Conservation (phyloP, 208 protist genomes). For the Blastocrithidia nonstop region DNA sequence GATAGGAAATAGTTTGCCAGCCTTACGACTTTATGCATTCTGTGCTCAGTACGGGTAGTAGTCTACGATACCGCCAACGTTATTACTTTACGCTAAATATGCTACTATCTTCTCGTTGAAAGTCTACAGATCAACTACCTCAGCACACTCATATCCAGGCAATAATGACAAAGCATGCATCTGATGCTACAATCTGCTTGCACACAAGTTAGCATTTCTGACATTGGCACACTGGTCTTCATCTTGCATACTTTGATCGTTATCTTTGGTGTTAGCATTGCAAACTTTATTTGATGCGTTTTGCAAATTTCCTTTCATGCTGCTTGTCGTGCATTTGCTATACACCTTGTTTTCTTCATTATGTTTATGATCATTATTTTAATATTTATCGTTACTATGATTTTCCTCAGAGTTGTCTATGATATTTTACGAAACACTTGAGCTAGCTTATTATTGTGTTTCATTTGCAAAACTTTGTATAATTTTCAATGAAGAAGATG, state of each 20-base stretch:
- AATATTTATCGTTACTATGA: background rate
- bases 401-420: background rate
- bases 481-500: constrained; percentile 23
- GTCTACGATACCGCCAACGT: constrained; percentile 69
- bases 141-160: constrained; percentile 22
- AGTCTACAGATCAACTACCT: constrained; percentile 24
- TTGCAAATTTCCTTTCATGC: too few species aligned
- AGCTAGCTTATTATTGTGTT: too few species aligned
- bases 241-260: too few species aligned
- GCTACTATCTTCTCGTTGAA: constrained; percentile 33
- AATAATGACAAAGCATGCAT: constrained; percentile 18
- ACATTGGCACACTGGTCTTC: too few species aligned
- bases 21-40: constrained; percentile 43
- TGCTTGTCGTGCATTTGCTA: too few species aligned
- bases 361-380: background rate
- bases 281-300: too few species aligned
- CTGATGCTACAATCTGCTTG: constrained; percentile 6
- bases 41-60: constrained; percentile 83
- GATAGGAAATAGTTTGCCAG: constrained; percentile 75
- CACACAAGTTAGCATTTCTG: constrained; percentile 9
- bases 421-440: too few species aligned
- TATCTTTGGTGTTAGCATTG: too few species aligned
- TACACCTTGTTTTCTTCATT: background rate
- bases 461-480: too few species aligned
- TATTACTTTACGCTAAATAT: constrained; percentile 30